Evolutionary conservation across 2,329 filamentous ascomycete species (phyloP), one percentile per base, ranked within the genome.

Genomic region (Cladosporium austrohemisphaericum): DNA sequence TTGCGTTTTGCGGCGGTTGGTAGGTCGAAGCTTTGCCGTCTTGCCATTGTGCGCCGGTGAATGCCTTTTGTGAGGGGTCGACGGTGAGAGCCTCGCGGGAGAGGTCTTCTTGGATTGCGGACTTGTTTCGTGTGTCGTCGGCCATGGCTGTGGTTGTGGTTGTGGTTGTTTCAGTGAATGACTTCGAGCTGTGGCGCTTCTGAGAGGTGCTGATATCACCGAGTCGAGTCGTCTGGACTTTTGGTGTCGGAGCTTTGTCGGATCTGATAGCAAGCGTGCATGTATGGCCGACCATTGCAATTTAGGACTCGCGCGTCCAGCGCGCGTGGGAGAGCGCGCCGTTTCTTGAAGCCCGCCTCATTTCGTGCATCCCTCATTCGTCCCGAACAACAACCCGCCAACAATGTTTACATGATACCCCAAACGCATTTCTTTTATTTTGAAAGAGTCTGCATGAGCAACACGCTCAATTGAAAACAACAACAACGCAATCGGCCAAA

Each of bases 1-100:
- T 80, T 32, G 75, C 73, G 40, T 72, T 76, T 51, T 78, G 70
- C n/a, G 61, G 61, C 16, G 62, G 60, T 28, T 40, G 41, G 14
- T 57, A 52, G 33, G 41, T 43, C 10, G 55, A 41, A 23, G 59
- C 53, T 32, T 58, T 53, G 33, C 53, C 53, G 11, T 55, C 56
- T 29, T 63, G 56, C 66, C 66, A 68, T 61, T 67, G 65, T 14
- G 56, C 50, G 32, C 62, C 63, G 7, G 60, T 53, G 52, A 68
- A 68, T 3, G 66, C 50, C 44, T 63, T 64, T 37, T 64, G 52
- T 11, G 59, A 53, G 7, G 63, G 62, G 48, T 62, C 19, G 14
- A 62, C 62, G 23, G 52, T 66, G 28, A 66, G 55, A 11, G 61
- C 58, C 31, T 65, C 61, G 33, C 56, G 56, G 49, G 49, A 59